Evolutionary conservation across 108 stramenopile species (phyloP).

Genomic region (Craspedostauros australis): DNA sequence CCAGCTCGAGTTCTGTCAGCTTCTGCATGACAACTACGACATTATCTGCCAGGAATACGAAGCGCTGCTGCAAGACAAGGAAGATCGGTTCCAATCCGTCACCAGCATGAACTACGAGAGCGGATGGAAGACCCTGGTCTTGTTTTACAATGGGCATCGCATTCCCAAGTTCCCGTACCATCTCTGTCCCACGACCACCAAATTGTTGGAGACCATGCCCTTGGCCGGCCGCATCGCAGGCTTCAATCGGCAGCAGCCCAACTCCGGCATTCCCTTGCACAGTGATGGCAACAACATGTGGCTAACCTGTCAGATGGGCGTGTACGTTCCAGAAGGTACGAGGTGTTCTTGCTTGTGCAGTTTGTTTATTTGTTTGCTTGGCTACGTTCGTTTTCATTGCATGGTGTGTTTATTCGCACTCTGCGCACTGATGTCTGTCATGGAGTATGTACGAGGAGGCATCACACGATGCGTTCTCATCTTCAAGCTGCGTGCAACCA

Average conservation of each 20-base stretch:
- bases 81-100: conserved; percentile 75
- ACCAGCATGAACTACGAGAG: conserved; percentile 83
- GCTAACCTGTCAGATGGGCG: conserved; percentile 82
- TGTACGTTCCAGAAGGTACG: conserved; percentile 36
- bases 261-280: conserved; percentile 72
- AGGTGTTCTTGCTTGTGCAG: too few relatives aligned
- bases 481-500: too few relatives aligned
- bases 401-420: too few relatives aligned
- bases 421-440: too few relatives aligned
- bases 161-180: conserved; percentile 84
- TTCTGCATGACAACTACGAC: conserved; percentile 64
- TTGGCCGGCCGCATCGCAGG: conserved; percentile 81
- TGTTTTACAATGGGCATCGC: conserved; percentile 82
- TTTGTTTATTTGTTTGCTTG: too few relatives aligned
- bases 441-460: too few relatives aligned
- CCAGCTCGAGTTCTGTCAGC: conserved; percentile 42
- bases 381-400: too few relatives aligned
- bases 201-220: conserved; percentile 71
- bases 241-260: conserved; percentile 78
- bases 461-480: too few relatives aligned
- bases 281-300: conserved; percentile 90
- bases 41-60: conserved; percentile 61
- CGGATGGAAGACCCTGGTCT: conserved; percentile 81
- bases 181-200: conserved; percentile 73
- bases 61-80: conserved; percentile 50